Base-by-base conservation (phyloP, 2,329 filamentous ascomycete genomes). In the Diaporthe nobilis region DNA sequence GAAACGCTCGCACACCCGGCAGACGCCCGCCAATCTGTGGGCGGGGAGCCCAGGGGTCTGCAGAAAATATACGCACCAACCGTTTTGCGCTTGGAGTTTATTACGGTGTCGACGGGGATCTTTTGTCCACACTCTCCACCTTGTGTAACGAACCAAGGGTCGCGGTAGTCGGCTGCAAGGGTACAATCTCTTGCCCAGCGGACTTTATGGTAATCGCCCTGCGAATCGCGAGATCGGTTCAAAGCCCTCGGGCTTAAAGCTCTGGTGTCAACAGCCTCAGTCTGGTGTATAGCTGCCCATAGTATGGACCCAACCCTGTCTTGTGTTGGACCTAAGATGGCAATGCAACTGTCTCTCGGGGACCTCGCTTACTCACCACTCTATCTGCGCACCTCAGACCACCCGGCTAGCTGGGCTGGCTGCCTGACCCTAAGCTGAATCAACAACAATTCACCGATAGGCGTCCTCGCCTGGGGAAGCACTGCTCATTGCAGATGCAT, bases 281-380 rank as follows among this genome's bases (percentile, higher is more conserved):
- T 47, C 37, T 47, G n/a, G 20, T 42, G 12, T n/a, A 28, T 20
- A 51, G 53, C 28, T 44, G 31, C 51, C 53, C 39, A 34, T n/a
- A n/a, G 17, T n/a, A 31, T 49, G 31, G 55, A 49, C 55, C 28
- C 55, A 61, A 61, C 28, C 39, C 37, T 25, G 44, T 20, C 37
- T 39, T 39, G 53, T 44, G 53, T 51, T 58, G 34, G 22, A 42
- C 55, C 58, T n/a, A 44, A n/a, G 47, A 22, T 20, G 34, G 47
- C 20, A 49, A 70, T 34, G 47, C 65, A 55, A 42, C 65, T 53
- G 65, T 53, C 65, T 70, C 57, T 53, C 47, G 31, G 71, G 57
- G 37, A 55, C 58, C 28, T 73, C 58, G 58, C 71, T 73, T 73
- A 73, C 71, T 73, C 71, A 73, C 47, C 71, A 73, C 71, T 55